Conservation (phyloP, 805 yeast species). For the Candida yuanshanica region DNA sequence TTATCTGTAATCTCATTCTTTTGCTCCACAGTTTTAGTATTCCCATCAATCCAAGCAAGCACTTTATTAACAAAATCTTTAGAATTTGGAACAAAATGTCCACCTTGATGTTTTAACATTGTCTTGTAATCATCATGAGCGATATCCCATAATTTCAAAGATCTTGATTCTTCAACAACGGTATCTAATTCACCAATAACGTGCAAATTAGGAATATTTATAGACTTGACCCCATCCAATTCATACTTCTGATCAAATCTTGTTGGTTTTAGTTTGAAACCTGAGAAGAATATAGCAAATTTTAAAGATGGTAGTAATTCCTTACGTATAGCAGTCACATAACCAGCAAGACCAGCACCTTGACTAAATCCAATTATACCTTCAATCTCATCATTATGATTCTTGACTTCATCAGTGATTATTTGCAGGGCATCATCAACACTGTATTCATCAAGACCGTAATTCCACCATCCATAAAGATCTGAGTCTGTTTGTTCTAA, state of each 20-base stretch:
- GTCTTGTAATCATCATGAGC: slow-evolving; percentile 39
- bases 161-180: slow-evolving; percentile 70
- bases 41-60: slow-evolving; percentile 27
- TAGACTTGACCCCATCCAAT: slow-evolving; percentile 1
- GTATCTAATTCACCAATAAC: slow-evolving; percentile 86
- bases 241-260: slow-evolving; percentile 17
- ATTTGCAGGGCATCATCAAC: slow-evolving; percentile 33
- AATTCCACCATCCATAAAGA: slow-evolving; percentile 69
- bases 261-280: slow-evolving; percentile 36
- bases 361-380: slow-evolving; percentile 91
- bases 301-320: slow-evolving; percentile 31
- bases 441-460: slow-evolving; percentile 26
- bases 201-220: slow-evolving; percentile 48
- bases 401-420: slow-evolving; percentile 36
- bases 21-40: slow-evolving; percentile 2
- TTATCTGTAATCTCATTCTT: slow-evolving; percentile 21
- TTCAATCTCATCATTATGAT: slow-evolving; percentile 62
- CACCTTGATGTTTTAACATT: slow-evolving; percentile 81
- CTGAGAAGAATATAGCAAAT: slow-evolving; percentile 51
- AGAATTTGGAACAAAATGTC: slow-evolving; percentile 92
- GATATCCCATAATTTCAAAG: slow-evolving; percentile 48
- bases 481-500: slow-evolving; percentile 32
- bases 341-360: slow-evolving; percentile 79
- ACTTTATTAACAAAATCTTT: slow-evolving; percentile 36
- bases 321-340: slow-evolving; percentile 52